Conservation (phyloP, 305 asterid genomes). For the Solanum hybrid region DNA sequence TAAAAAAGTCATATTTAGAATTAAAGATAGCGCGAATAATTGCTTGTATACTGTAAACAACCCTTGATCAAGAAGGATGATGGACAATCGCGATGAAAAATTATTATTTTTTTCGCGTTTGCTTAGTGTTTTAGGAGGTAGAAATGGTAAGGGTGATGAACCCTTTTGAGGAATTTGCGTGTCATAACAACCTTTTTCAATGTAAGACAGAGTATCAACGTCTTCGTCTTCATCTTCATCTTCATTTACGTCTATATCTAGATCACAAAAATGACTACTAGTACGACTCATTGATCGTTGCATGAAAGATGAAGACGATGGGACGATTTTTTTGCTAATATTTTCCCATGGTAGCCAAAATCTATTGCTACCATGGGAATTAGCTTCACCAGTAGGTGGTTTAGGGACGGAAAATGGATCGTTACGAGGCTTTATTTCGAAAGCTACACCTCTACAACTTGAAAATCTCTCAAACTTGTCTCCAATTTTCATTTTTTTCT, state of each 20-base stretch:
- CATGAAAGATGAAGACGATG: not conserved
- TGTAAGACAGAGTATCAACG: not conserved
- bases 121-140: slow-evolving; percentile 13
- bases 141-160: slow-evolving; percentile 5
- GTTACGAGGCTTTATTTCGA: slow-evolving; percentile 27
- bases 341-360: slow-evolving; percentile 26
- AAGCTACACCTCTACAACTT: slow-evolving; percentile 36
- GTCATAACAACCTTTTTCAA: slow-evolving; percentile 20
- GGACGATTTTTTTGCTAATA: slow-evolving; percentile 10
- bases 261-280: slow-evolving; percentile 38
- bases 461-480: slow-evolving; percentile 17
- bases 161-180: slow-evolving; percentile 12
- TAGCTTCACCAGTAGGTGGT: not conserved
- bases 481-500: slow-evolving; percentile 9
- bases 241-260: slow-evolving; percentile 8
- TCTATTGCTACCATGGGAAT: slow-evolving; percentile 9
- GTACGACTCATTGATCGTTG: slow-evolving; percentile 23
- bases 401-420: slow-evolving; percentile 18
- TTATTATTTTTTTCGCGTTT: slow-evolving; percentile 11
- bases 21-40: slow-evolving; percentile 36
- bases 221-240: not conserved
- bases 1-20: slow-evolving; percentile 29
- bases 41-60: slow-evolving; percentile 65
- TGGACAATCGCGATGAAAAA: slow-evolving; percentile 29
- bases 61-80: slow-evolving; percentile 69